Percentiles rank a stretch among this genome's conserved stretches.
Conservation (phyloP, 1,284 basidiomycete species). For the Stereum hirsutum region DNA sequence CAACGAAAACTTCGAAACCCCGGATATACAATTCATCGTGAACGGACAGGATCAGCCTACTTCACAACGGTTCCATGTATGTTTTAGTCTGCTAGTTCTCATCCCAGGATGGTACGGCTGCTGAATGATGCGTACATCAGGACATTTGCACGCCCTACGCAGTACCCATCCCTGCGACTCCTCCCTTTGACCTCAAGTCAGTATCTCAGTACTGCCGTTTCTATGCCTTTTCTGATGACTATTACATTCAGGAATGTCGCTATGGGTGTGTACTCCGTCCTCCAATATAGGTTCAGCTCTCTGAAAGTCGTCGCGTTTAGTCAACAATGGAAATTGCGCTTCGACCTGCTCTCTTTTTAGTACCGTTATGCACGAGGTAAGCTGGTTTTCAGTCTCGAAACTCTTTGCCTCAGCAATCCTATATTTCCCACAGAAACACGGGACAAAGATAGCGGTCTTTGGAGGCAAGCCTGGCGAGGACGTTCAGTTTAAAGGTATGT, state of each 20-base stretch:
- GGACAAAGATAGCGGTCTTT: constrained; percentile 48
- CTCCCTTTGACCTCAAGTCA: constrained; percentile 8
- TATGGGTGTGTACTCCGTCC: constrained; percentile 27
- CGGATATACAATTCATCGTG: constrained; percentile 32
- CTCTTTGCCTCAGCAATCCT: constrained; percentile 47
- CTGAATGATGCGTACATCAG: constrained; percentile 16
- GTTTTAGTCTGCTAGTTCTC: constrained; percentile 25
- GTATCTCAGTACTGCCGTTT: constrained; percentile 17
- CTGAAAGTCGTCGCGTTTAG: constrained; percentile 12
- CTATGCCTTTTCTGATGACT: constrained; percentile 1
- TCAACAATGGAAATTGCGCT: constrained; percentile 44
- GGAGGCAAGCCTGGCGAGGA: constrained; percentile 46
- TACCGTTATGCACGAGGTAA: constrained; percentile 54
- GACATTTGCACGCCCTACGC: constrained; percentile 27
- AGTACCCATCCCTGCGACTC: constrained; percentile 21
- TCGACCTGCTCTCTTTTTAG: constrained; percentile 61
- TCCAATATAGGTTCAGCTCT: not conserved
- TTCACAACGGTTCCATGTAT: constrained; percentile 43
- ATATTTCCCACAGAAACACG: too few species aligned
- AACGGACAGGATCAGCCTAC: constrained; percentile 41
- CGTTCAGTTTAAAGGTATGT: constrained; percentile 46
- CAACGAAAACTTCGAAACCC: constrained; percentile 40
- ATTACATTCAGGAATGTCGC: constrained; percentile 35
- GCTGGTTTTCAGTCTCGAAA: constrained; percentile 38
- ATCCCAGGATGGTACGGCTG: not conserved